Evolutionary conservation across 2,329 filamentous ascomycete species (phyloP).

Genomic region (Westerdykella sp.): DNA sequence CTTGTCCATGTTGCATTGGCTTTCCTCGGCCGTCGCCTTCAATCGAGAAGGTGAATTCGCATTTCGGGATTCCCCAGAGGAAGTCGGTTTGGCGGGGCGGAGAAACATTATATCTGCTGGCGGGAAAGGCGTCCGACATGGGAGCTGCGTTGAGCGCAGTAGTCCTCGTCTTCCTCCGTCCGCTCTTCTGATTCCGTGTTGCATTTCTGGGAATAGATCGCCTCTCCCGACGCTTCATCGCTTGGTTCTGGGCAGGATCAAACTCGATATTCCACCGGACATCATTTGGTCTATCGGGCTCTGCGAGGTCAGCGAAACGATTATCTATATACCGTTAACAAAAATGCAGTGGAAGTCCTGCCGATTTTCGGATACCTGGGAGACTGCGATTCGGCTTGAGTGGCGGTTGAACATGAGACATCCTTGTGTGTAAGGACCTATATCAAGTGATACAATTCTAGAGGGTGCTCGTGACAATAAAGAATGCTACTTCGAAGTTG

Average conservation of each 20-base stretch:
- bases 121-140: no score
- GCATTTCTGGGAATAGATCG: constrained; percentile 8
- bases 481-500: neutral
- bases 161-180: neutral
- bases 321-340: constrained; percentile 19
- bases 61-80: neutral
- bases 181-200: constrained; percentile 1
- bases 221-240: constrained; percentile 14
- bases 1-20: constrained; percentile 16
- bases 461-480: no score
- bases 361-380: neutral
- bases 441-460: constrained; percentile 3
- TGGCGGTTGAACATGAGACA: constrained; percentile 15
- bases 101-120: neutral
- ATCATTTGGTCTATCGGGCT: constrained; percentile 14
- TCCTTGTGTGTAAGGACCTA: constrained; percentile 15
- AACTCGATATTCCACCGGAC: constrained; percentile 18
- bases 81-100: neutral
- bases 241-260: constrained; percentile 4
- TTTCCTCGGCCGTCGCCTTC: constrained; percentile 15
- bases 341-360: neutral
- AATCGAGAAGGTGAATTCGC: neutral
- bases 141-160: no score
- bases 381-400: no score
- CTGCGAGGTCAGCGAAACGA: constrained; percentile 23